Evolutionary conservation across 768 basidiomycete genomes (phyloP).

Genomic region (Suillus subalutaceus): DNA sequence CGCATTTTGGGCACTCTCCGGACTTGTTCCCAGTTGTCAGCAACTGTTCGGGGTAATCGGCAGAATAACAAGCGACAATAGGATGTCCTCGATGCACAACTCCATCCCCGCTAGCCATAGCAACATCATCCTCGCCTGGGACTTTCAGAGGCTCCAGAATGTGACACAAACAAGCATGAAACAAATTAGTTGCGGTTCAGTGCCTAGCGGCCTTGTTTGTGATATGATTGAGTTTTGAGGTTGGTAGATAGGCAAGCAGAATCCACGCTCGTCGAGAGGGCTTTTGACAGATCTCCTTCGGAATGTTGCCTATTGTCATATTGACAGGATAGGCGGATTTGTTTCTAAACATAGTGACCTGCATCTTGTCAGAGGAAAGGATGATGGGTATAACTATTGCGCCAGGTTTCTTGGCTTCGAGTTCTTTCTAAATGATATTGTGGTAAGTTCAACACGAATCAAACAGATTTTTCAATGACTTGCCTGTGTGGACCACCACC

Average conservation of each 20-base stretch:
- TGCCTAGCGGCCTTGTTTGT: too few relatives aligned
- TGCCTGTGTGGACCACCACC: conserved; percentile 57
- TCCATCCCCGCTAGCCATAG: too few relatives aligned
- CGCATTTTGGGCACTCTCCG: background rate
- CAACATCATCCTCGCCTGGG: too few relatives aligned
- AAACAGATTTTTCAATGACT: background rate
- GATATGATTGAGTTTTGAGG: too few relatives aligned
- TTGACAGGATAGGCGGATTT: background rate
- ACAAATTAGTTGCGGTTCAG: too few relatives aligned
- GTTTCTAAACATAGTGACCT: conserved; percentile 21
- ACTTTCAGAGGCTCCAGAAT: too few relatives aligned
- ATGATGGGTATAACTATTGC: conserved; percentile 7
- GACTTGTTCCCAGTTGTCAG: background rate
- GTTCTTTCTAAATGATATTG: conserved; percentile 12
- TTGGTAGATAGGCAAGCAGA: too few relatives aligned
- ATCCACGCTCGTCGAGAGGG: too few relatives aligned
- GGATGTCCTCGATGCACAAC: too few relatives aligned
- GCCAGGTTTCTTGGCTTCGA: conserved; percentile 18
- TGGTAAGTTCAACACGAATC: background rate
- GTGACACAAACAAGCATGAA: too few relatives aligned
- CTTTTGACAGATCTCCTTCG: too few relatives aligned
- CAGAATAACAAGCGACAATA: background rate
- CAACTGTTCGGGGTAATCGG: background rate
- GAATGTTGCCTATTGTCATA: too few relatives aligned
- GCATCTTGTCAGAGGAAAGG: conserved; percentile 29